Base-by-base conservation (phyloP, 495 filamentous ascomycete genomes). In the Penicillium coffeae region DNA sequence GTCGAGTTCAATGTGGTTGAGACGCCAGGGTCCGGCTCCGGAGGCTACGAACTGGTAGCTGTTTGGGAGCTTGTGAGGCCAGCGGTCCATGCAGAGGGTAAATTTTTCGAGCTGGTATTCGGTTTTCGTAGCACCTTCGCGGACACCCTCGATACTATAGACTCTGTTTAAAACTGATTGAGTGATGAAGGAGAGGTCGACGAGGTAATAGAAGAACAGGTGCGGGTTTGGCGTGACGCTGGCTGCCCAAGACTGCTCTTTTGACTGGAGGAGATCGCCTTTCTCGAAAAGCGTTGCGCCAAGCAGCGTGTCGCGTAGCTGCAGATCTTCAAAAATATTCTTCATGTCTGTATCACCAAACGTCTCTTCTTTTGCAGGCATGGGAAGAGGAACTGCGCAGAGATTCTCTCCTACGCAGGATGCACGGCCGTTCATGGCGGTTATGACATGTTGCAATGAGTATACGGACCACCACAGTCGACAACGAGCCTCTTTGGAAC, bases 401-500 rank as follows among this genome's bases (percentile, higher is more conserved):
- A 80, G 67, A 20, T 58, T 56, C 47, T 81, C 75, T 6, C 72
- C 58, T 27, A 83, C 74, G 36, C 73, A 73, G 18, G 76, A 76
- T 6, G 80, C 77, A n/a, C 83, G 74, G 2, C 83, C 83, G 4
- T 79, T 83, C 56, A 84, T 80, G 7, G 73, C 67, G 32, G 73
- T 71, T n/a, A 87, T 62, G 5, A 76, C 52, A 34, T 80, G 70
- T 43, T 86, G 83, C 8, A 85, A 59, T 1, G 66, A 69, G 48
- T 77, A 83, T 9, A 87, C 59, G 0, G 82, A 76, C 77, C 81
- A 86, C 82, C 82, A 87, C 8, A 86, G 67, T 3, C 81, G 79
- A 34, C 71, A 65, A 8, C 83, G 71, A 14, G 76, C 71, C 63
- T 86, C 83, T 56, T 77, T 82, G 3, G 82, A 71, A 3, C 64